A percentile compares a stretch with the other conserved stretches of the same genome.
These are phyloP conservation scores for Pezicula neosporulosa DNA, from an alignment of 2,329 filamentous ascomycete species.

Conservation along the genomic window DNA sequence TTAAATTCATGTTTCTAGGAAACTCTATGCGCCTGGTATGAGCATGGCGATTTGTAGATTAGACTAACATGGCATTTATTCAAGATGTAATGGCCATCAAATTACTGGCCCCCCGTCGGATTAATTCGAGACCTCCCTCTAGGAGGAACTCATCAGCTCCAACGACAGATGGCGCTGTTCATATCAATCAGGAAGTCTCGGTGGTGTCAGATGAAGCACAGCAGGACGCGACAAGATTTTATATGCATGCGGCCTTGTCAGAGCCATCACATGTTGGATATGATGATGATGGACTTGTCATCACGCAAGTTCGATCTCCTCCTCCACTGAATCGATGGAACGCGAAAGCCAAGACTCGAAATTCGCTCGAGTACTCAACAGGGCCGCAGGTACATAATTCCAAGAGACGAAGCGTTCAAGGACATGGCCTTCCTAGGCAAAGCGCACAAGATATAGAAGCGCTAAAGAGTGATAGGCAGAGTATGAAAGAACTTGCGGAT, in stretches of 20 bases:
- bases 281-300: conserved; percentile 1
- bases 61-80: conserved; percentile 3
- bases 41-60: conserved; percentile 1
- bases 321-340: conserved; percentile 7
- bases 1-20: too few relatives aligned
- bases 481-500: conserved; percentile 36
- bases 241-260: conserved; percentile 2
- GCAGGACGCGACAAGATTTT: neutral
- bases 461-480: conserved; percentile 16
- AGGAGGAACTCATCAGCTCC: neutral
- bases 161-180: conserved; percentile 8
- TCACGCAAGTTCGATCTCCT: conserved; percentile 2
- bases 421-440: neutral
- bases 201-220: conserved; percentile 7
- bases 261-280: neutral
- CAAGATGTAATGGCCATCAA: conserved; percentile 13
- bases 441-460: conserved; percentile 1
- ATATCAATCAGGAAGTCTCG: conserved; percentile 11
- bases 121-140: neutral
- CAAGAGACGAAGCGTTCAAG: neutral
- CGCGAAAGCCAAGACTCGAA: conserved; percentile 1
- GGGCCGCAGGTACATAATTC: conserved; percentile 5
- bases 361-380: neutral
- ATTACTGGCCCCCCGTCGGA: conserved; percentile 7
- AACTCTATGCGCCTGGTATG: too few relatives aligned